phyloP scores from a whole-genome alignment of 2,329 filamentous ascomycete genomes.

The Trichoderma sp. region DNA sequence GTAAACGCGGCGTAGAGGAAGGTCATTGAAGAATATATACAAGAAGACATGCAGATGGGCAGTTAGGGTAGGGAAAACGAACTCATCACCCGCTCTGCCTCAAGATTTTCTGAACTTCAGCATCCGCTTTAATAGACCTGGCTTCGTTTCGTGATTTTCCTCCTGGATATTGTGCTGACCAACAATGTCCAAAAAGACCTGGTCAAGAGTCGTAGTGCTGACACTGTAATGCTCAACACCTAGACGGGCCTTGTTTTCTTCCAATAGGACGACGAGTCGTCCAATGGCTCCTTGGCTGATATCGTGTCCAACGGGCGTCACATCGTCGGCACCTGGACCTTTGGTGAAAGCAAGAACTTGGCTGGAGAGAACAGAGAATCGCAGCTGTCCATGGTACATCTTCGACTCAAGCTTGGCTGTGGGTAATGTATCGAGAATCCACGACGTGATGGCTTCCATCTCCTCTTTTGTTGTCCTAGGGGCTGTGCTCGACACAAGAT shows the following conservation, averaged over 20 bases:
- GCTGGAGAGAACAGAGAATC: conserved; percentile 72
- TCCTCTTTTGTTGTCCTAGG: conserved; percentile 71
- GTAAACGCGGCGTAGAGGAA: neutral
- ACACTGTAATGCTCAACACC: conserved; percentile 86
- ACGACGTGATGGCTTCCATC: conserved; percentile 65
- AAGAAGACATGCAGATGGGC: neutral
- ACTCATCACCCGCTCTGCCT: neutral
- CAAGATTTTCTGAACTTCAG: neutral
- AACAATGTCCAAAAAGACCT: conserved; percentile 87
- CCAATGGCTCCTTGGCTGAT: conserved; percentile 59
- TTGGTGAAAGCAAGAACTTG: conserved; percentile 37
- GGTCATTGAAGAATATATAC: neutral
- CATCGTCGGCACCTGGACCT: conserved; percentile 27
- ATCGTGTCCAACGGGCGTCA: conserved; percentile 26
- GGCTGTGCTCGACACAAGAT: conserved; percentile 73
- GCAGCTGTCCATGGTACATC: conserved; percentile 81
- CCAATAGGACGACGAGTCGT: conserved; percentile 69
- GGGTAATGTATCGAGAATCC: conserved; percentile 64
- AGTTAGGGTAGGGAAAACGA: neutral
- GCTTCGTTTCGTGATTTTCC: conserved; percentile 55
- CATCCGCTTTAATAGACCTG: conserved; percentile 23
- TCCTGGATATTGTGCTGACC: conserved; percentile 76
- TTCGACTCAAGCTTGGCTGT: conserved; percentile 69
- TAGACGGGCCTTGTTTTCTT: conserved; percentile 66
- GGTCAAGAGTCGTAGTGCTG: conserved; percentile 82